phyloP scores from a whole-genome alignment of 1,284 basidiomycete species.

The Leccinum pseudoinsigne region DNA sequence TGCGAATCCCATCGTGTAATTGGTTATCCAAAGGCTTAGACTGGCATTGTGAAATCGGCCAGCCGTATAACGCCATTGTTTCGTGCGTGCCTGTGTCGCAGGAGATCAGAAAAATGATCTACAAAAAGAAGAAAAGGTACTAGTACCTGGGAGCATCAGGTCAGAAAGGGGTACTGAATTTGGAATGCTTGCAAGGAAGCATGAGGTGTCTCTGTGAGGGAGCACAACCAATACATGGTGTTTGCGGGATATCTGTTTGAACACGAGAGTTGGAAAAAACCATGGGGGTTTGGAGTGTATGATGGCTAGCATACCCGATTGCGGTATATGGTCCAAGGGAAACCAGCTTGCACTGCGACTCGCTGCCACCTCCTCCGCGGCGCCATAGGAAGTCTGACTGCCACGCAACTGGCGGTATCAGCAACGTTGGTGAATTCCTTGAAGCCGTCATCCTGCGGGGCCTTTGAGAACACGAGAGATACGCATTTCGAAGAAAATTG shows the following conservation, averaged over 20 bases:
- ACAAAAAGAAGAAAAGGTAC: constrained; percentile 23
- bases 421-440: constrained; percentile 17
- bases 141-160: constrained; percentile 66
- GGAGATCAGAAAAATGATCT: not conserved
- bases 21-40: constrained; percentile 53
- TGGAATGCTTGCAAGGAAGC: constrained; percentile 67
- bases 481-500: constrained; percentile 20
- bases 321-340: constrained; percentile 58
- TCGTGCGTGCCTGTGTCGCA: constrained; percentile 61
- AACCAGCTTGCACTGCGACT: constrained; percentile 41
- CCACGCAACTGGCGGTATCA: constrained; percentile 23
- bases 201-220: constrained; percentile 52
- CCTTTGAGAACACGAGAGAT: constrained; percentile 18
- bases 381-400: constrained; percentile 24
- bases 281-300: not conserved
- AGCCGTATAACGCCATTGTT: constrained; percentile 79
- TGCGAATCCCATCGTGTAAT: constrained; percentile 69
- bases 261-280: constrained; percentile 8
- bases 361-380: constrained; percentile 45
- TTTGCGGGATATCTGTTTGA: constrained; percentile 37
- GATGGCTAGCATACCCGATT: constrained; percentile 42
- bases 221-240: constrained; percentile 54
- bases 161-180: constrained; percentile 68
- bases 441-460: constrained; percentile 6
- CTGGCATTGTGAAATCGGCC: constrained; percentile 80